These are phyloP conservation scores for Leucocoprinus leucothites DNA, from an alignment of 768 basidiomycete genomes.

Conservation along the genomic window DNA sequence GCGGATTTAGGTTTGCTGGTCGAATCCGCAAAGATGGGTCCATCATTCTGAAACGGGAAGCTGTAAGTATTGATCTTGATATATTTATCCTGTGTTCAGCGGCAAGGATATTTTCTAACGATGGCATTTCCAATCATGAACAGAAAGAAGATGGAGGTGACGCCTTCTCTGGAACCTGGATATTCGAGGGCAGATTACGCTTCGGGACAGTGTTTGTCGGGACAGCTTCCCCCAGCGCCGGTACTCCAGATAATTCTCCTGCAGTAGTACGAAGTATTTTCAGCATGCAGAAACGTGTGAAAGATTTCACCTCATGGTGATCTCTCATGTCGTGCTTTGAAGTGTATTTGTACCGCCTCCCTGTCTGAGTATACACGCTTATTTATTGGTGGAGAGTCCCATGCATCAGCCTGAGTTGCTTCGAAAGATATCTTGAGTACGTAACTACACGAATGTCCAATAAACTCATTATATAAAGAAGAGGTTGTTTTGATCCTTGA, in stretches of 20 bases:
- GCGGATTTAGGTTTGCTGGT: constrained; percentile 59
- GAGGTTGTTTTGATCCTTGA: too few relatives aligned
- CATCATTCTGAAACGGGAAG: constrained; percentile 58
- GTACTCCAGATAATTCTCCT: constrained; percentile 14
- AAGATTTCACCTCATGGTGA: constrained; percentile 23
- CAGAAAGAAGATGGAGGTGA: constrained; percentile 41
- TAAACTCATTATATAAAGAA: too few relatives aligned
- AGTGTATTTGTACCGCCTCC: not conserved
- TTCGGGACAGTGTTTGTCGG: constrained; percentile 44
- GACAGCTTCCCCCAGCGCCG: constrained; percentile 24
- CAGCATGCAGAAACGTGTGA: constrained; percentile 41
- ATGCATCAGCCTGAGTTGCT: too few relatives aligned
- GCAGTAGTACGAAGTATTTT: constrained; percentile 53
- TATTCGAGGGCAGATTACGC: constrained; percentile 54
- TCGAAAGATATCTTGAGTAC: too few relatives aligned
- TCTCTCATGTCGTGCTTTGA: not conserved
- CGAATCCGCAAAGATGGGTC: constrained; percentile 56
- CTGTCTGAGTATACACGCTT: not conserved
- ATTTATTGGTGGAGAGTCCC: too few relatives aligned
- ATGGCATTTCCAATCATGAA: constrained; percentile 3
- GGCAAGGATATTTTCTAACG: constrained; percentile 4
- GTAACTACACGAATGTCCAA: too few relatives aligned
- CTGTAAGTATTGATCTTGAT: constrained; percentile 36
- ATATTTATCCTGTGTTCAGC: not conserved
- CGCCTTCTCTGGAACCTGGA: constrained; percentile 42